Base-by-base conservation (phyloP, 306 rosid species). In the Sechiopsis laciniata region DNA sequence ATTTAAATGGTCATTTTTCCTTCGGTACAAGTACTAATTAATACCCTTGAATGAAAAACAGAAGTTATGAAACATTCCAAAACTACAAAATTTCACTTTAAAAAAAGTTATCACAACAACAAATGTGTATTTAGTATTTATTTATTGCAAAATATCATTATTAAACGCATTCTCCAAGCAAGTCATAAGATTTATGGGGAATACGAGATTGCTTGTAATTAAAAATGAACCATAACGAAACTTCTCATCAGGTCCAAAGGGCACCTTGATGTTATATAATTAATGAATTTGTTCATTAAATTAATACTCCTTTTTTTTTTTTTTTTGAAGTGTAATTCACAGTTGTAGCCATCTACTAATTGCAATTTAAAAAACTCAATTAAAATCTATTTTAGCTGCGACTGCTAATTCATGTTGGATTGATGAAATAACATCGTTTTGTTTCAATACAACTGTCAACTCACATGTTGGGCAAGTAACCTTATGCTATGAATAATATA, bases 381-480 rank as follows among this genome's bases (percentile, higher is more conserved):
- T 20, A 20, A 20, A 56, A 55, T 20, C 60, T 55, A 55, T 56
- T 26, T 11, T 56, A 11, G 26, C 63, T 21, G 63, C 2, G 61
- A 56, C 14, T 9, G 37, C 37, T 3, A 29, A 2, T 15, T 8
- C 62, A 48, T 10, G 32, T 21, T 40, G 46, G 35, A 57, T 57
- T 57, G 32, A 57, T 57, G 63, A 57, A 57, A 21, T 22, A 5
- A 57, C 35, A 58, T 7, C 11, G 67, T 60, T 60, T 60, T 58
- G 67, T 26, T 60, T 60, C 10, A 14, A 32, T 61, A 61, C 68
- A 61, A 61, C 68, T 61, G 68, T 61, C 68, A 29, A 26, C 45
- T 60, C 66, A 60, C 66, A 60, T 60, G 66, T 50, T 50, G 16
- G 11, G 12, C 53, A 50, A 11, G 16, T 11, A 50, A 50, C 53